phyloP scores from a whole-genome alignment of 768 basidiomycete species.

The Collybia sp. region DNA sequence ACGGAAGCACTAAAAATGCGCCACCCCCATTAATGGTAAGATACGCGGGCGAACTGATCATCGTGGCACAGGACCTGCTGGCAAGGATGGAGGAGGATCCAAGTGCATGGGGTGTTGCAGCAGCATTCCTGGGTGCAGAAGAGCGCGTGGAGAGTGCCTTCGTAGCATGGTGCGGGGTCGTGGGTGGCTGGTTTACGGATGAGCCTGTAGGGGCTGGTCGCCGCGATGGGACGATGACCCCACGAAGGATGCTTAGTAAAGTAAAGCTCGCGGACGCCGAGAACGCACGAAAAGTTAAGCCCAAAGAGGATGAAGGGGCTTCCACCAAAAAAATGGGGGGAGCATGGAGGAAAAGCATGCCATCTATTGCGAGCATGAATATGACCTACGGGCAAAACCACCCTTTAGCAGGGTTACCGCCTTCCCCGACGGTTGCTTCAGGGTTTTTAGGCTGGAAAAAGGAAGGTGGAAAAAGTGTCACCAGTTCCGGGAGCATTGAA shows the following conservation, averaged over 20 bases:
- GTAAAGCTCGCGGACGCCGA: neutral
- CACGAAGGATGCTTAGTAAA: too few species aligned
- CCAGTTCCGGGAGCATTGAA: too few species aligned
- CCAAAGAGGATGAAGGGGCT: neutral
- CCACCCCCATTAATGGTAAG: conserved; percentile 34
- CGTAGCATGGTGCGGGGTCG: conserved; percentile 44
- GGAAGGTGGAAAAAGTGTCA: neutral
- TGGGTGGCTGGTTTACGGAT: conserved; percentile 34
- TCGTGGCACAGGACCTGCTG: conserved; percentile 34
- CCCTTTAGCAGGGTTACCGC: neutral
- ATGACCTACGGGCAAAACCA: neutral
- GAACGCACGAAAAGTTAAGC: neutral
- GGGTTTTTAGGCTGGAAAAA: conserved; percentile 9
- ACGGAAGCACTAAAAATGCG: conserved; percentile 18
- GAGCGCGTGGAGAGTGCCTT: conserved; percentile 44
- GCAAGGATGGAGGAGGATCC: conserved; percentile 34
- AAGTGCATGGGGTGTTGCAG: conserved; percentile 47
- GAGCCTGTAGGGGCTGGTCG: neutral
- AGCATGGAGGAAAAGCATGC: conserved; percentile 20
- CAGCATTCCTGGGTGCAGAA: conserved; percentile 43
- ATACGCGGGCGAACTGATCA: conserved; percentile 35
- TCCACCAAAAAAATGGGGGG: conserved; percentile 9
- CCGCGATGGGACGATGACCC: neutral
- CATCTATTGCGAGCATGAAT: conserved; percentile 8
- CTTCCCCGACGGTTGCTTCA: neutral